Percentiles rank a stretch among this genome's conserved stretches.
Evolutionary conservation across 306 rosid genomes (phyloP).

Genomic region (Quercus bicolor): DNA sequence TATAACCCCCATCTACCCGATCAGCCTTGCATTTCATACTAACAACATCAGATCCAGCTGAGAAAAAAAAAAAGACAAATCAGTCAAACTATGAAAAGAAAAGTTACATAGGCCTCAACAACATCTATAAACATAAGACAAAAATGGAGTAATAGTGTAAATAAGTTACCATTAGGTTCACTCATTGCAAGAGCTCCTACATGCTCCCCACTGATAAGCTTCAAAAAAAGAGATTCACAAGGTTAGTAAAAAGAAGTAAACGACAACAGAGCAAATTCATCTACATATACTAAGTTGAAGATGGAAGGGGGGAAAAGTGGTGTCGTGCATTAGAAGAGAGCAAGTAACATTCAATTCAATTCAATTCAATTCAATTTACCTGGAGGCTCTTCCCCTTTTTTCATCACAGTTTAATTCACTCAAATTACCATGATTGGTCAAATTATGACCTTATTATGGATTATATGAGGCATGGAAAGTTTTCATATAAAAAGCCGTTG

Average conservation of each 20-base stretch:
- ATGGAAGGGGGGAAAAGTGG: background rate
- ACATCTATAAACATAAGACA: conserved; percentile 16
- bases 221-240: conserved; percentile 23
- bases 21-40: conserved; percentile 99
- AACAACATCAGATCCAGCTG: conserved; percentile 99
- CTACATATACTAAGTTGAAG: background rate
- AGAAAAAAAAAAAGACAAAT: conserved; percentile 10
- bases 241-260: conserved; percentile 21
- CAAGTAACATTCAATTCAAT: background rate
- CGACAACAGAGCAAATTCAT: background rate
- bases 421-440: background rate
- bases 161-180: conserved; percentile 81
- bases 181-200: conserved; percentile 99
- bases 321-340: background rate
- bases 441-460: background rate
- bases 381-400: background rate
- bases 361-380: background rate
- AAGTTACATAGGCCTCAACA: conserved; percentile 7
- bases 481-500: background rate
- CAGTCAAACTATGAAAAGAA: conserved; percentile 9
- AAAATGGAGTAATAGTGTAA: conserved; percentile 3
- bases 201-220: conserved; percentile 96
- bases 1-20: conserved; percentile 75
- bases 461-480: background rate
- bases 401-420: background rate